phyloP scores from a whole-genome alignment of 2,329 filamentous ascomycete species.

The Ceratocystis papillata region DNA sequence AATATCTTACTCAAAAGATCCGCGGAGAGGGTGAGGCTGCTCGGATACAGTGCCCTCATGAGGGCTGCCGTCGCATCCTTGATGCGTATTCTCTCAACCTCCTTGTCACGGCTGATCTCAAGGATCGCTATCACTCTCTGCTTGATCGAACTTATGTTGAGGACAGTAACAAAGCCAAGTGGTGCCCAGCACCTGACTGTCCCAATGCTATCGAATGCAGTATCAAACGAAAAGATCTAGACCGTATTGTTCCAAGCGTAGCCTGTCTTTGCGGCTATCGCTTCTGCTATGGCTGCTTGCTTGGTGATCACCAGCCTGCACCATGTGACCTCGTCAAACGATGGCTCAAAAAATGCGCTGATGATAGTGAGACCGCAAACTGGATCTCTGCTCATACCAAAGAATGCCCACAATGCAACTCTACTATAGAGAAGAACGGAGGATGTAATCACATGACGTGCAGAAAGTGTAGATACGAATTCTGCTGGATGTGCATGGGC shows the following conservation, averaged over 20 bases:
- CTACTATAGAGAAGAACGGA: constrained; percentile 97
- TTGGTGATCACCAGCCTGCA: constrained; percentile 83
- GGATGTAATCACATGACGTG: constrained; percentile 98
- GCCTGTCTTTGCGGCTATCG: constrained; percentile 71
- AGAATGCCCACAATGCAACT: constrained; percentile 90
- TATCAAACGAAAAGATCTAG: constrained; percentile 78
- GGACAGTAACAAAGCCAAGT: constrained; percentile 89
- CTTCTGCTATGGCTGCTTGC: constrained; percentile 91
- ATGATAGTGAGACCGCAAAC: constrained; percentile 96
- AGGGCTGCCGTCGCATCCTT: constrained; percentile 79
- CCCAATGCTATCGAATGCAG: constrained; percentile 81
- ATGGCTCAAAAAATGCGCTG: constrained; percentile 97
- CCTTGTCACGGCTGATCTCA: constrained; percentile 50
- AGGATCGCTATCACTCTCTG: constrained; percentile 64
- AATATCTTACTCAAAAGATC: constrained; percentile 89
- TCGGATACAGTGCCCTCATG: constrained; percentile 82
- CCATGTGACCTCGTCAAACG: constrained; percentile 84
- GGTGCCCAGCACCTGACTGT: constrained; percentile 98
- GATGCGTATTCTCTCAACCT: constrained; percentile 80
- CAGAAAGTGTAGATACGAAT: constrained; percentile 88
- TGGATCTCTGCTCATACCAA: constrained; percentile 99
- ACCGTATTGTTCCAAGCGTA: constrained; percentile 79
- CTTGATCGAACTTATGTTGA: constrained; percentile 93
- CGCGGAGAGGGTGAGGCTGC: constrained; percentile 90
- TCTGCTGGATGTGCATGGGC: constrained; percentile 99